A percentile compares a stretch with the other conserved stretches of the same genome.
phyloP scores from a whole-genome alignment of 2,329 filamentous ascomycete species.

The Alternaria longipes region DNA sequence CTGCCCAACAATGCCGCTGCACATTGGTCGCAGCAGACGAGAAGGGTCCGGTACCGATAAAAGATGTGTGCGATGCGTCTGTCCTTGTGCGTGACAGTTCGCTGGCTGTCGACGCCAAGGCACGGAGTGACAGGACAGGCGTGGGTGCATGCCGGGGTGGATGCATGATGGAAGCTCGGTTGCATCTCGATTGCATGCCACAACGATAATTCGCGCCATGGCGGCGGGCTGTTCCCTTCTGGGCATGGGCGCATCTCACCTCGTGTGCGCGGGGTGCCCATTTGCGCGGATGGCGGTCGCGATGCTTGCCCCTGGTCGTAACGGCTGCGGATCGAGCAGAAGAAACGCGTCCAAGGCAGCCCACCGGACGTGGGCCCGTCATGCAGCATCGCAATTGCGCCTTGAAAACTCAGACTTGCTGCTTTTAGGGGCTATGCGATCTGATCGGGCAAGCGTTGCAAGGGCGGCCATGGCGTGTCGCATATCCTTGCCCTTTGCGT shows the following conservation, averaged over 20 bases:
- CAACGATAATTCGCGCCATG: slow-evolving; percentile 33
- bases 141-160: slow-evolving; percentile 25
- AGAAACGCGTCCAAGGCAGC: not conserved
- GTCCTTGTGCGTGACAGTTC: slow-evolving; percentile 13
- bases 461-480: slow-evolving; percentile 32
- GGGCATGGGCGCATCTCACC: slow-evolving; percentile 30
- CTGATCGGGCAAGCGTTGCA: slow-evolving; percentile 33
- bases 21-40: not conserved
- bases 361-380: slow-evolving; percentile 20
- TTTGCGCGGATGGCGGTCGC: slow-evolving; percentile 32
- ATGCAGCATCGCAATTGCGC: slow-evolving; percentile 11
- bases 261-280: slow-evolving; percentile 31
- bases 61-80: slow-evolving; percentile 2
- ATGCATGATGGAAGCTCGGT: slow-evolving; percentile 31
- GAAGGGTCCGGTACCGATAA: slow-evolving; percentile 1
- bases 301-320: slow-evolving; percentile 32
- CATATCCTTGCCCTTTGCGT: slow-evolving; percentile 30
- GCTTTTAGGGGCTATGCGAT: slow-evolving; percentile 22
- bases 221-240: slow-evolving; percentile 26
- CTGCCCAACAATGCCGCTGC: slow-evolving; percentile 16
- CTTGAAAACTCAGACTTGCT: not conserved
- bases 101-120: slow-evolving; percentile 25
- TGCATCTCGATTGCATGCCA: slow-evolving; percentile 39
- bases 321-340: slow-evolving; percentile 37
- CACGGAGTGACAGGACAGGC: slow-evolving; percentile 23